Base-by-base conservation (phyloP, 1,284 basidiomycete genomes). In the Sutorius eximius region DNA sequence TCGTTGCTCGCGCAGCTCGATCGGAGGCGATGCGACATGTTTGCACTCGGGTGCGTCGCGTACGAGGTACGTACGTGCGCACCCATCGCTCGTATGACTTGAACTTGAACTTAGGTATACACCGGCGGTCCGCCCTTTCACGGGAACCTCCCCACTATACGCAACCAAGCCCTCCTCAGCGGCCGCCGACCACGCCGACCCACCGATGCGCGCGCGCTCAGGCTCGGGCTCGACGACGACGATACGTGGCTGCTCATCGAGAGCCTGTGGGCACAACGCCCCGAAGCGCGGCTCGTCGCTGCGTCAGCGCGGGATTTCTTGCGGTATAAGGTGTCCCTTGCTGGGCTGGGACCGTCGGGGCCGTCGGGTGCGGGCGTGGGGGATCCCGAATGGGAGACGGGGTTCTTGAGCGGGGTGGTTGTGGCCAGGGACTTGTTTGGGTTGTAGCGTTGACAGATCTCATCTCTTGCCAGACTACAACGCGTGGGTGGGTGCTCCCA, bases 1-100 rank as follows among this genome's bases (percentile, higher is more conserved):
- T 2, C 44, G 5, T 52, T 55, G 18, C 54, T 65, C 13, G 51
- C 62, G 11, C 49, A 10, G 3, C 52, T 63, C 1, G 62, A 67
- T 40, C 61, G 49, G 37, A 68, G 67, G 13, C 65, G 65, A 45
- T 59, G 65, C 38, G 69, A 71, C 29, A 67, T 70, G 33, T 71
- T 71, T 32, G 59, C 66, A 5, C 58, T 71, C 41, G 69, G 69
- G 5, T 69, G 68, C n/a, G 53, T 70, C 45, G 27, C 60, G 8
- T 68, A 62, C 42, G 66, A 71, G 67, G 65, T 70, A 11, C 24
- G 11, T 44, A 2, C 22, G 16, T 13, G 24, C 24, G 24, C 6
- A 5, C 5, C 4, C 24, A 27, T 27, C n/a, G n/a, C n/a, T 27
- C 24, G 24, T 27, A 27, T 5, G 24, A 27, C 5, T 27, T 27